Conservation (phyloP, 2,329 filamentous ascomycete species). For the Emmonsia crescens region DNA sequence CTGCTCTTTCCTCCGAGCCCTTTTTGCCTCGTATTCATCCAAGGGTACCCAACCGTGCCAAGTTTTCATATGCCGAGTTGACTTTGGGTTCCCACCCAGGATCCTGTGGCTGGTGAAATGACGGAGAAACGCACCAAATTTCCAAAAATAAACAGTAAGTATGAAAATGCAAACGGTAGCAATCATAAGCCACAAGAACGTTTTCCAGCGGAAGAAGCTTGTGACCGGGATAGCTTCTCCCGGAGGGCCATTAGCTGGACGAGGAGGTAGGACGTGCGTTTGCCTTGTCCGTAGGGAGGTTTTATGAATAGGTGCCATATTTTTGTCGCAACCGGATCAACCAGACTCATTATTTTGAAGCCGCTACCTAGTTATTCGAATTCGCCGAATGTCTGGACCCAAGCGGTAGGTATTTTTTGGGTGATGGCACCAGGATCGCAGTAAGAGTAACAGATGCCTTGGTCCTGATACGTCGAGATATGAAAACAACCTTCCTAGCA, state of each 20-base stretch:
- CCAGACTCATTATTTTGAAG: background rate
- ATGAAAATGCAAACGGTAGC: slow-evolving; percentile 30
- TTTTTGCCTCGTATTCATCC: slow-evolving; percentile 23
- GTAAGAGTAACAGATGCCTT: background rate
- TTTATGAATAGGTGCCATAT: slow-evolving; percentile 12
- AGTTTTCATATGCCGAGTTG: slow-evolving; percentile 28
- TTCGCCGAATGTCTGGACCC: background rate
- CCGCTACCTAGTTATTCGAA: background rate
- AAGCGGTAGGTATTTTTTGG: background rate
- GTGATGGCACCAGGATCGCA: background rate
- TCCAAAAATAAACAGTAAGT: slow-evolving; percentile 30
- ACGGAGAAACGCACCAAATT: slow-evolving; percentile 27
- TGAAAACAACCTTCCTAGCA: background rate
- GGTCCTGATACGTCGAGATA: background rate
- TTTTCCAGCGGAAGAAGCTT: slow-evolving; percentile 20
- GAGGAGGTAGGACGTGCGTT: slow-evolving; percentile 16
- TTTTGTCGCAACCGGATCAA: background rate
- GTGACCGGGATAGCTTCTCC: slow-evolving; percentile 16
- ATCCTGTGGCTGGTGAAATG: slow-evolving; percentile 26
- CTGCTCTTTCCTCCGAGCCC: slow-evolving; percentile 14
- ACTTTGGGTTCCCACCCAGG: slow-evolving; percentile 21
- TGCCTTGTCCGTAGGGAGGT: slow-evolving; percentile 5
- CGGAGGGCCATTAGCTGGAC: slow-evolving; percentile 17
- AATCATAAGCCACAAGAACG: slow-evolving; percentile 25
- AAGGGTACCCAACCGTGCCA: slow-evolving; percentile 34